Evolutionary conservation across 2,329 filamentous ascomycete genomes (phyloP).

Genomic region (Cucurbitaria berberidis): DNA sequence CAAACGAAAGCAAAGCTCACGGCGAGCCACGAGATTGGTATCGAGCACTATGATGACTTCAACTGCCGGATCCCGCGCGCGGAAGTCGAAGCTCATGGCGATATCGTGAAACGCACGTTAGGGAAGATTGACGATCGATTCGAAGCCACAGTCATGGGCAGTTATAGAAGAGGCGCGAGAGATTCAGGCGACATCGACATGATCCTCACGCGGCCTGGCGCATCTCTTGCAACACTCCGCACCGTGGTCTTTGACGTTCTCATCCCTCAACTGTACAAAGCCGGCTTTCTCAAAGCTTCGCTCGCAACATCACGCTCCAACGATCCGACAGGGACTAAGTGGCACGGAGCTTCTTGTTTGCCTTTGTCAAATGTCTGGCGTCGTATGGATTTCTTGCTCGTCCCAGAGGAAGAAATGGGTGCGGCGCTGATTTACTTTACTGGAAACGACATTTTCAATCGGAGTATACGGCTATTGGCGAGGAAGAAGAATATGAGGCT

Average conservation of each 20-base stretch:
- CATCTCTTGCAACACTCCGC: slow-evolving; percentile 61
- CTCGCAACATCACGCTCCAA: slow-evolving; percentile 65
- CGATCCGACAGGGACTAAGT: slow-evolving; percentile 70
- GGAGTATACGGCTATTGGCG: slow-evolving; percentile 80
- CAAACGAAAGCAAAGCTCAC: slow-evolving; percentile 66
- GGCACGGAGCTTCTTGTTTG: slow-evolving; percentile 83
- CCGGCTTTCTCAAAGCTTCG: slow-evolving; percentile 71
- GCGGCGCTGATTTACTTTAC: slow-evolving; percentile 95
- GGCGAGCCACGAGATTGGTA: slow-evolving; percentile 72
- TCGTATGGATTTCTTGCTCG: slow-evolving; percentile 82
- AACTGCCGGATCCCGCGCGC: slow-evolving; percentile 75
- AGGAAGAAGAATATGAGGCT: slow-evolving; percentile 81
- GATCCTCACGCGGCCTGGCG: slow-evolving; percentile 74
- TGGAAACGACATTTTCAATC: slow-evolving; percentile 92
- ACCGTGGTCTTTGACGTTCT: slow-evolving; percentile 68
- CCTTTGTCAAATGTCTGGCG: slow-evolving; percentile 69
- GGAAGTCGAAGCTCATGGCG: slow-evolving; percentile 75
- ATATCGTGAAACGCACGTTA: slow-evolving; percentile 66
- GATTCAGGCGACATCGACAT: slow-evolving; percentile 84
- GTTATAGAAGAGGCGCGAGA: slow-evolving; percentile 78
- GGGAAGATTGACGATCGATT: slow-evolving; percentile 66
- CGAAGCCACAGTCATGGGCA: slow-evolving; percentile 78
- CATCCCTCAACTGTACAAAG: slow-evolving; percentile 64
- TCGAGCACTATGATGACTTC: slow-evolving; percentile 83
- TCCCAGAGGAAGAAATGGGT: slow-evolving; percentile 79